Evolutionary conservation across 805 yeast genomes (phyloP).

Genomic region (Kockiozyma suomiensis): DNA sequence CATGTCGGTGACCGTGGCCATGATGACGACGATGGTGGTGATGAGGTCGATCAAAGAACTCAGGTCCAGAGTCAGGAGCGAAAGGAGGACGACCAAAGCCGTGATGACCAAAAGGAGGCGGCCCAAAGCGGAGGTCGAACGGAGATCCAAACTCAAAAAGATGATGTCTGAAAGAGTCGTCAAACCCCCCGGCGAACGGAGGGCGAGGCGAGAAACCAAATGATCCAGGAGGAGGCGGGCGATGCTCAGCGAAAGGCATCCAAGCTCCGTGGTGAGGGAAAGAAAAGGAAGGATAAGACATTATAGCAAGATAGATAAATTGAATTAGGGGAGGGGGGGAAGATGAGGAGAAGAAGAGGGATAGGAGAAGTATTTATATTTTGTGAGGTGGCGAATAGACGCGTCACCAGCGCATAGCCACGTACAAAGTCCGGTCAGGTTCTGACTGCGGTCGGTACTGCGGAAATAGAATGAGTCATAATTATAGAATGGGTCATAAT

Average conservation of each 20-base stretch:
- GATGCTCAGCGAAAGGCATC: neutral
- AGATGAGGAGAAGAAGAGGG: neutral
- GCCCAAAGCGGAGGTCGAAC: neutral
- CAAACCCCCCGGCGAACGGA: neutral
- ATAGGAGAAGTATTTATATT: neutral
- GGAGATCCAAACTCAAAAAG: too few relatives aligned
- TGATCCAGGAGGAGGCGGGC: neutral
- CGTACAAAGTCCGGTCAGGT: too few relatives aligned
- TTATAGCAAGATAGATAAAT: neutral
- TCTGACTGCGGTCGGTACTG: too few relatives aligned
- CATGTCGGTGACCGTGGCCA: slow-evolving; percentile 30
- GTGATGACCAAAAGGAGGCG: neutral
- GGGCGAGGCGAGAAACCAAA: neutral
- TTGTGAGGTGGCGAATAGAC: too few relatives aligned
- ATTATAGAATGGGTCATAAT: too few relatives aligned
- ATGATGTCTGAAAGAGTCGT: neutral
- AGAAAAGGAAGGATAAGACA: neutral
- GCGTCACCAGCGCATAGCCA: too few relatives aligned
- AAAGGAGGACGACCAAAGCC: neutral
- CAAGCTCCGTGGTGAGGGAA: neutral
- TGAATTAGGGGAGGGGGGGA: neutral
- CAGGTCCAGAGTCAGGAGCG: neutral
- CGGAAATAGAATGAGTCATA: too few relatives aligned
- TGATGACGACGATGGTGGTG: neutral
- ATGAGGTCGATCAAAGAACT: neutral